Conservation (phyloP, 257 asterid genomes). For the Ballota nigra region DNA sequence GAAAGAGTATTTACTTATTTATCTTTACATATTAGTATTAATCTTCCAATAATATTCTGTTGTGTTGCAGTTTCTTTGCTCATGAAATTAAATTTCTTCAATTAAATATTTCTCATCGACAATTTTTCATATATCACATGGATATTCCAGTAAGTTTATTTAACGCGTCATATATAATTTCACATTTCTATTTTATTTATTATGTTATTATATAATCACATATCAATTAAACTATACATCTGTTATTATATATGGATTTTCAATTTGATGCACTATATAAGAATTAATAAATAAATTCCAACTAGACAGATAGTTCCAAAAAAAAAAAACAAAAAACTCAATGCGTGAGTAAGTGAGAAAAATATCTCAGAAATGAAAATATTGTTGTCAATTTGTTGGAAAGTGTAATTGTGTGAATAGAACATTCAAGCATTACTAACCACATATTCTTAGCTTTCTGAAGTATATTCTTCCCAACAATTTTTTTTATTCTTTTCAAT, state of each 20-base stretch:
- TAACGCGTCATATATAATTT: neutral
- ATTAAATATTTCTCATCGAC: no score
- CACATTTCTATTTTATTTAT: neutral
- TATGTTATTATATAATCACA: no score
- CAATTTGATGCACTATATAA: neutral
- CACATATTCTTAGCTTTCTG: neutral
- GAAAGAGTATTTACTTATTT: no score
- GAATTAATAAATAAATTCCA: neutral
- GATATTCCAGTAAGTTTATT: no score
- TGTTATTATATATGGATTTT: no score
- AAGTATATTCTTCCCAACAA: slow-evolving; percentile 26
- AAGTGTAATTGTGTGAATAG: slow-evolving; percentile 12
- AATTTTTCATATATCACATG: no score
- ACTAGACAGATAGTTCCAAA: neutral
- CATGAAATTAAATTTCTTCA: no score
- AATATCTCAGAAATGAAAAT: slow-evolving; percentile 5
- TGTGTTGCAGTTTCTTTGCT: no score
- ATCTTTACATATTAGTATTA: no score
- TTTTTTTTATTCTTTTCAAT: neutral
- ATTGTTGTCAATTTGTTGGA: slow-evolving; percentile 21
- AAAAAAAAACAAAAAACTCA: no score
- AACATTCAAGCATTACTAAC: slow-evolving; percentile 4
- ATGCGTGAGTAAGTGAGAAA: neutral
- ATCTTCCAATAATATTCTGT: no score
- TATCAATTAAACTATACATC: no score